These are phyloP conservation scores for Atalantia buxifolia DNA, from an alignment of 345 rosid genomes.

Conservation along the genomic window DNA sequence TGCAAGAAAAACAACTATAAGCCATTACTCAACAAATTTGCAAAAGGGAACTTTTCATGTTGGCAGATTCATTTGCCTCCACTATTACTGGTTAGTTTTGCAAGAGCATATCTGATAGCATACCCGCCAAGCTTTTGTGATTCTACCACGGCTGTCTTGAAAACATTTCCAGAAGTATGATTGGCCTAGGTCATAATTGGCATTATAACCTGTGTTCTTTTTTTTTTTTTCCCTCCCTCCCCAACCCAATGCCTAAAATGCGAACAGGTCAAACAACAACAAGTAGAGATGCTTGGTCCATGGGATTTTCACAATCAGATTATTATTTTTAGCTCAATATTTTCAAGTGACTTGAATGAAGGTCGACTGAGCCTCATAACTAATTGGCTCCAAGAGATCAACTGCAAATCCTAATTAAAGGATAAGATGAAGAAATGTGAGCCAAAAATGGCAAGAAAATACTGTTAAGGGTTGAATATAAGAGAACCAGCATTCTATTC, in stretches of 20 bases:
- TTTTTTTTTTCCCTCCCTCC: no score
- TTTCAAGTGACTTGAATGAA: background rate
- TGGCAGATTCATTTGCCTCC: background rate
- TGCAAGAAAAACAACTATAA: background rate
- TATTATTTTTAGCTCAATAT: background rate
- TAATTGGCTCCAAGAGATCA: background rate
- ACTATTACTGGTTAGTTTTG: background rate
- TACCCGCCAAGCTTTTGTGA: background rate
- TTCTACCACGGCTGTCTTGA: background rate
- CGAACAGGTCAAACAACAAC: background rate
- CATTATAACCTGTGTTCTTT: background rate
- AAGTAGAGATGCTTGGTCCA: background rate
- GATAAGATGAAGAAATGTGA: background rate
- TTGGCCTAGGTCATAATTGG: background rate
- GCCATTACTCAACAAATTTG: background rate
- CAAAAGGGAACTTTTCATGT: background rate
- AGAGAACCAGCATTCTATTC: background rate
- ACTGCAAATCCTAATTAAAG: background rate
- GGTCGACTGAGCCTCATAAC: background rate
- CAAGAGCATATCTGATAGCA: background rate
- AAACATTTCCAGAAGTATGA: background rate
- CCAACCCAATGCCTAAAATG: background rate
- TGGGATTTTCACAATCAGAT: background rate
- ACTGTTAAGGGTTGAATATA: background rate
- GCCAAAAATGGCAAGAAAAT: background rate